A percentile compares a stretch with the other conserved stretches of the same genome.
These are phyloP conservation scores for Agrocybe chaxingu DNA, from an alignment of 768 basidiomycete genomes.

Conservation along the genomic window DNA sequence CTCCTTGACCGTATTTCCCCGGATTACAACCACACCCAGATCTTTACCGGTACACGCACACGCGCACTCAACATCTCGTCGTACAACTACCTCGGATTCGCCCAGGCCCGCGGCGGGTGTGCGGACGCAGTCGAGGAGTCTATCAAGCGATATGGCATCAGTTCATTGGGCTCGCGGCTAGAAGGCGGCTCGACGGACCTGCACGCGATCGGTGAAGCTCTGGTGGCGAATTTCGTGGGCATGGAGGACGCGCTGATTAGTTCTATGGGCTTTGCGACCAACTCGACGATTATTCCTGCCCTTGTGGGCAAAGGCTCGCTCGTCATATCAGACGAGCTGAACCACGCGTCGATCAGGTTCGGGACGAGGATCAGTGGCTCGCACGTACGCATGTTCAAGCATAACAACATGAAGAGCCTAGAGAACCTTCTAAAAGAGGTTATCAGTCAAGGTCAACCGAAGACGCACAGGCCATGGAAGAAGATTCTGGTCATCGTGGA, in stretches of 20 bases:
- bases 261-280: constrained; percentile 97
- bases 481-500: constrained; percentile 95
- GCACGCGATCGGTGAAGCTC: constrained; percentile 74
- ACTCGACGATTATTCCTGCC: constrained; percentile 91
- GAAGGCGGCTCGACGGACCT: constrained; percentile 87
- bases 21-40: constrained; percentile 78
- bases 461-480: constrained; percentile 99
- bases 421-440: constrained; percentile 82
- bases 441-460: constrained; percentile 96
- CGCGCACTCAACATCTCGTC: constrained; percentile 96
- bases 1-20: constrained; percentile 80
- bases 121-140: constrained; percentile 90
- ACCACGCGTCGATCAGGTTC: constrained; percentile 93
- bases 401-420: constrained; percentile 86
- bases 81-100: constrained; percentile 99
- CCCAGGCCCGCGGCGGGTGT: constrained; percentile 87
- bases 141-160: constrained; percentile 79
- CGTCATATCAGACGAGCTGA: constrained; percentile 95
- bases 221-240: constrained; percentile 89
- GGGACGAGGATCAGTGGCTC: constrained; percentile 89
- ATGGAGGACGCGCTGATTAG: constrained; percentile 87
- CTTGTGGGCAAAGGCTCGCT: constrained; percentile 88
- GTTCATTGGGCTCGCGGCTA: constrained; percentile 71
- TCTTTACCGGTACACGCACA: constrained; percentile 74
- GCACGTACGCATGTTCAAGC: constrained; percentile 90